Evolutionary conservation across 2,329 filamentous ascomycete species (phyloP).

Genomic region (Ceratocystis ficicola): DNA sequence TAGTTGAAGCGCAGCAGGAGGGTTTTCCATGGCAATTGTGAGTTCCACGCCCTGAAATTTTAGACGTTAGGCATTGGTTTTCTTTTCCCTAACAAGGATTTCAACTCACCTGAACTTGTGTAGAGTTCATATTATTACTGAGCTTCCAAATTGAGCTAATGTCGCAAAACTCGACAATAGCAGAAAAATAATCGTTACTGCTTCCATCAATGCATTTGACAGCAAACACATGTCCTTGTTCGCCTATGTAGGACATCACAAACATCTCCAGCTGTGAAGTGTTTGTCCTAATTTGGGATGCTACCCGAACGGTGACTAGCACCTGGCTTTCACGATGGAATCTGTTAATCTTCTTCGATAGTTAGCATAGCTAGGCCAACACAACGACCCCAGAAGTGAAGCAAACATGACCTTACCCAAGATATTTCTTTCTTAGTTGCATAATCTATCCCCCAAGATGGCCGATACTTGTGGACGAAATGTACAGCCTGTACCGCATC

Average conservation of each 20-base stretch:
- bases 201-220: conserved; percentile 29
- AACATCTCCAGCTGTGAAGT: conserved; percentile 19
- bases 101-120: neutral
- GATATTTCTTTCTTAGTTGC: conserved; percentile 8
- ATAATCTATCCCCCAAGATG: conserved; percentile 2
- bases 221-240: conserved; percentile 21
- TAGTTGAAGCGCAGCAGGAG: neutral
- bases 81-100: neutral
- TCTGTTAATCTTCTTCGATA: neutral
- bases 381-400: neutral
- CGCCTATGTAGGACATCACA: neutral
- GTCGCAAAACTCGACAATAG: conserved; percentile 7
- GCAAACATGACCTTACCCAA: neutral
- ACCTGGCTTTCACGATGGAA: conserved; percentile 10
- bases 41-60: neutral
- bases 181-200: neutral
- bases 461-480: conserved; percentile 1
- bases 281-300: conserved; percentile 18
- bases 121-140: neutral
- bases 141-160: conserved; percentile 2
- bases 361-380: neutral
- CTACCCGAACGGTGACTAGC: neutral
- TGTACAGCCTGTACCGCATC: conserved; percentile 4
- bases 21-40: conserved; percentile 2
- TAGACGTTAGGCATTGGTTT: neutral